A percentile compares a stretch with the other conserved stretches of the same genome.
Conservation (phyloP, 1,284 basidiomycete genomes). For the Anthracocystis panici-leucophaei region DNA sequence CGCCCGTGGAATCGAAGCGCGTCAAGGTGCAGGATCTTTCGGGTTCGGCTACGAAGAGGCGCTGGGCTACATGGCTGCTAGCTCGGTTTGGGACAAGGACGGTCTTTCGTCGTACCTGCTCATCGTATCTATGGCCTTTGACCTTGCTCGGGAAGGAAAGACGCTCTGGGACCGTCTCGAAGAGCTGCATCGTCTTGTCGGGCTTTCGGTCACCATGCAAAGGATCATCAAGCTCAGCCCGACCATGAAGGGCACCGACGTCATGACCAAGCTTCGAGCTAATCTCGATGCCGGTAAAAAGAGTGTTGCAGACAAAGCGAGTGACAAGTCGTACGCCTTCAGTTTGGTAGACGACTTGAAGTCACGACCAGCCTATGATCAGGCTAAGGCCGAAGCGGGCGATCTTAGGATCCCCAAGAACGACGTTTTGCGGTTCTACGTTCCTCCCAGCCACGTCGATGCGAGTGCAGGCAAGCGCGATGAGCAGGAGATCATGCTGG, state of each 20-base stretch:
- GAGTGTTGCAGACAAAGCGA: slow-evolving; percentile 17
- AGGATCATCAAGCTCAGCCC: slow-evolving; percentile 60
- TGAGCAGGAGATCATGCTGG: slow-evolving; percentile 52
- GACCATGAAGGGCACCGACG: slow-evolving; percentile 48
- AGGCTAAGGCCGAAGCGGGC: slow-evolving; percentile 44
- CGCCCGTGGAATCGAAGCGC: slow-evolving; percentile 43
- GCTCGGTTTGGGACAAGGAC: slow-evolving; percentile 63
- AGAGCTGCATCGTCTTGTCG: slow-evolving; percentile 56
- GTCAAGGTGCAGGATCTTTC: slow-evolving; percentile 50
- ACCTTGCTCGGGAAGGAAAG: slow-evolving; percentile 43
- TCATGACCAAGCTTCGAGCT: slow-evolving; percentile 56
- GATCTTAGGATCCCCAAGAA: slow-evolving; percentile 58
- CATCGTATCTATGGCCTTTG: slow-evolving; percentile 55
- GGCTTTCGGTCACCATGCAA: slow-evolving; percentile 56
- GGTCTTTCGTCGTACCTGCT: slow-evolving; percentile 59
- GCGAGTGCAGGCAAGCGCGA: slow-evolving; percentile 13
- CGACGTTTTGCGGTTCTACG: slow-evolving; percentile 63
- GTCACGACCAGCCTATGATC: slow-evolving; percentile 27
- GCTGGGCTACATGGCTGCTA: slow-evolving; percentile 61
- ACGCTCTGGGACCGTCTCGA: slow-evolving; percentile 62
- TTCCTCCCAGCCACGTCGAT: slow-evolving; percentile 38
- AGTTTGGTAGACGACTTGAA: slow-evolving; percentile 58
- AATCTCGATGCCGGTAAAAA: slow-evolving; percentile 42
- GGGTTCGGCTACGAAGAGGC: slow-evolving; percentile 64
- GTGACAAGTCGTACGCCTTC: slow-evolving; percentile 22